Evolutionary conservation across 1,139 yeast species (phyloP).

Genomic region (Torulaspora pretoriensis): DNA sequence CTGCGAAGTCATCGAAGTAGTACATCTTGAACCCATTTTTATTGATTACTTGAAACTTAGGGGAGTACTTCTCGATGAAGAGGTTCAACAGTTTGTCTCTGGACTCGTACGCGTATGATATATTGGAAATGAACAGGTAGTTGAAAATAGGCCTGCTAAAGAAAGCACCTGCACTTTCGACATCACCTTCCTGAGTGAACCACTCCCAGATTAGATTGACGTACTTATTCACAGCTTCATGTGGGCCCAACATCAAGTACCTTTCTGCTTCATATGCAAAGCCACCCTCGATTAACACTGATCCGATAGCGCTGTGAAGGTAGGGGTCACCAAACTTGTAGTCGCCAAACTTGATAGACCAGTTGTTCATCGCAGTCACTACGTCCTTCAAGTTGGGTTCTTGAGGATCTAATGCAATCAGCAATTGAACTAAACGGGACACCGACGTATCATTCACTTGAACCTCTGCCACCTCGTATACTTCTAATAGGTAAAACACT

Average conservation of each 20-base stretch:
- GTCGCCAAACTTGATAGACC: conserved; percentile 53
- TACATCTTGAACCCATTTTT: conserved; percentile 30
- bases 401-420: conserved; percentile 37
- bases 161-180: conserved; percentile 47
- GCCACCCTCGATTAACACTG: conserved; percentile 47
- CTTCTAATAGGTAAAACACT: conserved; percentile 65
- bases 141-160: conserved; percentile 63
- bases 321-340: conserved; percentile 68
- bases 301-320: conserved; percentile 71
- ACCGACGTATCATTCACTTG: conserved; percentile 44
- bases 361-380: conserved; percentile 57
- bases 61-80: conserved; percentile 38
- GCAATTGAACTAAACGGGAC: conserved; percentile 36
- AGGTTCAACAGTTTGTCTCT: conserved; percentile 32
- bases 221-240: conserved; percentile 52
- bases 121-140: conserved; percentile 60
- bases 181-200: conserved; percentile 41
- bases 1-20: conserved; percentile 35
- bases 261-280: conserved; percentile 49
- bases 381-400: conserved; percentile 69
- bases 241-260: conserved; percentile 66
- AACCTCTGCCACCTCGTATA: conserved; percentile 51
- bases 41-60: conserved; percentile 19
- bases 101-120: conserved; percentile 53
- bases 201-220: conserved; percentile 55